Conservation (phyloP, 768 basidiomycete species). For the Amyloporia xantha region DNA sequence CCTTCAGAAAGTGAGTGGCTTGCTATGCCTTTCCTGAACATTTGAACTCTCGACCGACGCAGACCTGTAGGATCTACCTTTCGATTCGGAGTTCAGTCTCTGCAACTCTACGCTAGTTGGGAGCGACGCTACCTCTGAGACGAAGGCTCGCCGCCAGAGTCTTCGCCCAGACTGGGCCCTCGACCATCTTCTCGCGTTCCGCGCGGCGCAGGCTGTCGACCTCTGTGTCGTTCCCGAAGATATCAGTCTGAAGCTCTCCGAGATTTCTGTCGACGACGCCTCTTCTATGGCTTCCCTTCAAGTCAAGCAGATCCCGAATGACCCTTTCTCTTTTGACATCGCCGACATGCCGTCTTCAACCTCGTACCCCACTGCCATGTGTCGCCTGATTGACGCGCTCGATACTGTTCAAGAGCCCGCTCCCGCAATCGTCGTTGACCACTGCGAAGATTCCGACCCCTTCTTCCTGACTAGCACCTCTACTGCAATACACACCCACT, state of each 20-base stretch:
- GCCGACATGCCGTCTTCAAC: background rate
- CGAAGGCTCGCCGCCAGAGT: background rate
- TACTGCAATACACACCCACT: too few relatives aligned
- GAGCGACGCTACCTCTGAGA: background rate
- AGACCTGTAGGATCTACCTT: background rate
- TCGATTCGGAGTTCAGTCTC: background rate
- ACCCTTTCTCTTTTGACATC: background rate
- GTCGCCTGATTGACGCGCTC: background rate
- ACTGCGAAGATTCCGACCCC: background rate
- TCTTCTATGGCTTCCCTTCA: background rate
- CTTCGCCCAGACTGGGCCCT: background rate
- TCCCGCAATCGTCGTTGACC: background rate
- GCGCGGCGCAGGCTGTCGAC: background rate
- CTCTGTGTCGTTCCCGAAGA: background rate
- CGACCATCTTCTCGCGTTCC: background rate
- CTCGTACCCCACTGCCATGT: background rate
- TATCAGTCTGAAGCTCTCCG: background rate
- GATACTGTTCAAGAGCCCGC: background rate
- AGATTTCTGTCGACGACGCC: background rate
- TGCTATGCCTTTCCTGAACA: background rate
- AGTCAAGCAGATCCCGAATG: background rate
- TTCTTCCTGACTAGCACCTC: too few relatives aligned
- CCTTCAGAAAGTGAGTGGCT: background rate
- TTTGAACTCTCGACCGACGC: background rate
- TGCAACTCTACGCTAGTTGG: background rate